These are phyloP conservation scores for Malassezia equina DNA, from an alignment of 1,284 basidiomycete species.

Conservation along the genomic window DNA sequence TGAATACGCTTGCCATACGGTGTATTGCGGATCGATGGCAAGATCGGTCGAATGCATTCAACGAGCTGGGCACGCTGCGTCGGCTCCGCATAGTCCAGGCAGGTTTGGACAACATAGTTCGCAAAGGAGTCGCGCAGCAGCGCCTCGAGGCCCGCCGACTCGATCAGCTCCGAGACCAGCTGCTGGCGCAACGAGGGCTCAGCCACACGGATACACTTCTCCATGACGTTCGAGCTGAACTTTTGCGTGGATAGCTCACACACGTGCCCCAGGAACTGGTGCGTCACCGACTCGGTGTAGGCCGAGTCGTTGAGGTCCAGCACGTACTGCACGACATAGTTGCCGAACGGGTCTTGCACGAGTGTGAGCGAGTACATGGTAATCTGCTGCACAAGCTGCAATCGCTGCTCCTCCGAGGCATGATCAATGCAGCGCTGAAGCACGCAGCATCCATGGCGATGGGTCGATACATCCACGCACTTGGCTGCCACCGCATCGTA, in stretches of 20 bases:
- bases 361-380: constrained; percentile 94
- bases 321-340: constrained; percentile 94
- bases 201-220: constrained; percentile 96
- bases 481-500: constrained; percentile 98
- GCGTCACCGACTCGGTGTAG: constrained; percentile 92
- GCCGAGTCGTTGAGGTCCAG: constrained; percentile 94
- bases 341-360: constrained; percentile 96
- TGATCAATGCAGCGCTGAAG: constrained; percentile 97
- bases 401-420: constrained; percentile 84
- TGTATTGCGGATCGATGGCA: constrained; percentile 47
- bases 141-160: constrained; percentile 88
- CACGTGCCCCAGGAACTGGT: constrained; percentile 94
- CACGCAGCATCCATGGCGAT: constrained; percentile 97
- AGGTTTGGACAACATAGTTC: constrained; percentile 47
- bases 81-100: constrained; percentile 46
- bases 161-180: constrained; percentile 88
- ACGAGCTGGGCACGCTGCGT: constrained; percentile 42
- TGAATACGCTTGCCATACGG: constrained; percentile 48
- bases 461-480: constrained; percentile 97
- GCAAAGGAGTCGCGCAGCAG: constrained; percentile 62
- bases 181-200: constrained; percentile 87
- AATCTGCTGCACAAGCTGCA: constrained; percentile 97
- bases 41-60: constrained; percentile 45
- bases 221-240: constrained; percentile 89
- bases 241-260: constrained; percentile 97